phyloP scores from a whole-genome alignment of 192 early-diverging fungal species.

The Podila minutissima region DNA sequence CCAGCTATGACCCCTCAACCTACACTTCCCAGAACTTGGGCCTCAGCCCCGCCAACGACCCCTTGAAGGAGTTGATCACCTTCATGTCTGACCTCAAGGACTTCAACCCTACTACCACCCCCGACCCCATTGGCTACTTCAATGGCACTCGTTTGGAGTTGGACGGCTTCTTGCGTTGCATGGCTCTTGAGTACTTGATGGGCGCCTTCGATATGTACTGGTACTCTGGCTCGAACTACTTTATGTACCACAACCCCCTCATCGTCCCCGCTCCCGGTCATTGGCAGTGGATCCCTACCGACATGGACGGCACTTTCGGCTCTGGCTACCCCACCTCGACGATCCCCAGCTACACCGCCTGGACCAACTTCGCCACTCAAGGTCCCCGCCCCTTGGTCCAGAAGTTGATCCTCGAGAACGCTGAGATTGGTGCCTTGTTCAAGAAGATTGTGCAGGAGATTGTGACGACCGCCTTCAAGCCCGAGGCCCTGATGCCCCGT shows the following conservation, averaged over 20 bases:
- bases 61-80: conserved; percentile 30
- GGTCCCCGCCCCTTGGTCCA: conserved; percentile 40
- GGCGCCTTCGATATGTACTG: conserved; percentile 52
- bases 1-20: conserved; percentile 19
- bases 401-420: conserved; percentile 40
- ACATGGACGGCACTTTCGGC: conserved; percentile 55
- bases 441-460: conserved; percentile 42
- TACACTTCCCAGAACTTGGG: conserved; percentile 19
- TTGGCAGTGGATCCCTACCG: conserved; percentile 50
- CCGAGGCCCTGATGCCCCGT: conserved; percentile 32
- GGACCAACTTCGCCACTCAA: conserved; percentile 8
- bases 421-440: conserved; percentile 36
- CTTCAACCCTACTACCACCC: conserved; percentile 19
- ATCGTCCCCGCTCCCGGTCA: conserved; percentile 12
- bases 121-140: conserved; percentile 30
- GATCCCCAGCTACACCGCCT: conserved; percentile 17
- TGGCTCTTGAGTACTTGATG: conserved; percentile 53
- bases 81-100: conserved; percentile 47
- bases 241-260: conserved; percentile 42
- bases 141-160: conserved; percentile 38
- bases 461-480: conserved; percentile 37
- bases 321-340: conserved; percentile 30
- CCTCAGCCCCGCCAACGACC: conserved; percentile 6
- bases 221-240: conserved; percentile 40
- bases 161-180: conserved; percentile 34